Percentiles rank a stretch among this genome's conserved stretches.
Evolutionary conservation across 768 basidiomycete genomes (phyloP).

Genomic region (Neoboletus subvelutipes): DNA sequence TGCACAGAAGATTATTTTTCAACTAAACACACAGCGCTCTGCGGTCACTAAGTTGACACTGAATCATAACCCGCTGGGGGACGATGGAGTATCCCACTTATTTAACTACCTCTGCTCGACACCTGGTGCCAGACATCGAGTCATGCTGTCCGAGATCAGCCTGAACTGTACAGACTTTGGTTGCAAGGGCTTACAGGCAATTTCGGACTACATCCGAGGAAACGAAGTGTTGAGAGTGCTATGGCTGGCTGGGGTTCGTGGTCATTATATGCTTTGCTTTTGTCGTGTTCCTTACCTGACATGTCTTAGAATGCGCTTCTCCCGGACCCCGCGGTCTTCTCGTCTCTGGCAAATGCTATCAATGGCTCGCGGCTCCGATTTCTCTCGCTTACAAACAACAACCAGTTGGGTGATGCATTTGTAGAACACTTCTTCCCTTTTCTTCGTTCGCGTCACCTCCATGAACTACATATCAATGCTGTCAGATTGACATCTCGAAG

Average conservation of each 20-base stretch:
- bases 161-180: slow-evolving; percentile 57
- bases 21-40: slow-evolving; percentile 41
- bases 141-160: slow-evolving; percentile 48
- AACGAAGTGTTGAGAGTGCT: slow-evolving; percentile 46
- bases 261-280: not conserved
- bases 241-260: slow-evolving; percentile 56
- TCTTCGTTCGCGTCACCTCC: slow-evolving; percentile 47
- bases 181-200: slow-evolving; percentile 49
- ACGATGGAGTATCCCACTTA: slow-evolving; percentile 53
- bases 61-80: slow-evolving; percentile 55
- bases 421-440: slow-evolving; percentile 47
- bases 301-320: slow-evolving; percentile 43
- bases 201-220: slow-evolving; percentile 49
- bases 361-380: slow-evolving; percentile 52
- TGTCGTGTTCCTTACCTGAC: not conserved
- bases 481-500: slow-evolving; percentile 46
- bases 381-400: slow-evolving; percentile 53
- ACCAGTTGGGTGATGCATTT: slow-evolving; percentile 48
- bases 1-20: slow-evolving; percentile 50
- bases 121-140: slow-evolving; percentile 43
- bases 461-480: slow-evolving; percentile 52
- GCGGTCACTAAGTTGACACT: slow-evolving; percentile 51
- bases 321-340: slow-evolving; percentile 35
- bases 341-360: slow-evolving; percentile 46
- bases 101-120: slow-evolving; percentile 56